A percentile compares a stretch with the other conserved stretches of the same genome.
phyloP scores from a whole-genome alignment of 2,329 filamentous ascomycete species.

The Berkeleyomyces rouxiae region DNA sequence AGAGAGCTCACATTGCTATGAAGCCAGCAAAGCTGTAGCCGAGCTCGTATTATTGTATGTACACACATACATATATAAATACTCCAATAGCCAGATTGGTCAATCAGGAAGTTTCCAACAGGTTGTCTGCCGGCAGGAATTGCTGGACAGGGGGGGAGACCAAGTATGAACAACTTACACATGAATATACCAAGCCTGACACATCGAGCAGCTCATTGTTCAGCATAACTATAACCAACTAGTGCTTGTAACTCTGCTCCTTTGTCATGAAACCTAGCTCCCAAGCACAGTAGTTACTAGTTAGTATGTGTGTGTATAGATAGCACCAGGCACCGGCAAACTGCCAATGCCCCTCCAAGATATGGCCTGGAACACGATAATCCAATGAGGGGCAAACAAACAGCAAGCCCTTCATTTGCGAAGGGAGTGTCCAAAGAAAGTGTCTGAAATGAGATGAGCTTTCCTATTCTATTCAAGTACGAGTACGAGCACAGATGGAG shows the following conservation, averaged over 20 bases:
- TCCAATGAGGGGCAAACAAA: not conserved
- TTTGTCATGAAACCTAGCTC: not conserved
- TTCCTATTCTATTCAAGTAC: no score
- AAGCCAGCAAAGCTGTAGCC: not conserved
- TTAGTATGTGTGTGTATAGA: not conserved
- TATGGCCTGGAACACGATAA: not conserved
- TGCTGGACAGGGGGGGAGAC: no score
- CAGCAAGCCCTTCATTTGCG: not conserved
- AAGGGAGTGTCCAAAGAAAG: not conserved
- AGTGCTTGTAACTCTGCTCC: not conserved
- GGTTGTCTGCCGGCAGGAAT: not conserved
- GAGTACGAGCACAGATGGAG: no score
- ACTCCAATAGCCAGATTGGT: not conserved
- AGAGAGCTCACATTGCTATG: not conserved
- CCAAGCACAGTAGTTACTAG: not conserved
- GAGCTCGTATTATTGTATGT: not conserved
- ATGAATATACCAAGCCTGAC: not conserved
- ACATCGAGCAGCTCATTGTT: not conserved
- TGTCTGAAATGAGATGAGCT: no score
- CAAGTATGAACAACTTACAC: no score
- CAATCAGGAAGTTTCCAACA: not conserved
- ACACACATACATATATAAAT: not conserved
- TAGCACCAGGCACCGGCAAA: no score
- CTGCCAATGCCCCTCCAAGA: not conserved
- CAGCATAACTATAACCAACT: not conserved